phyloP scores from a whole-genome alignment of 352 stramenopile genomes.

The Phytophthora sansomeana region DNA sequence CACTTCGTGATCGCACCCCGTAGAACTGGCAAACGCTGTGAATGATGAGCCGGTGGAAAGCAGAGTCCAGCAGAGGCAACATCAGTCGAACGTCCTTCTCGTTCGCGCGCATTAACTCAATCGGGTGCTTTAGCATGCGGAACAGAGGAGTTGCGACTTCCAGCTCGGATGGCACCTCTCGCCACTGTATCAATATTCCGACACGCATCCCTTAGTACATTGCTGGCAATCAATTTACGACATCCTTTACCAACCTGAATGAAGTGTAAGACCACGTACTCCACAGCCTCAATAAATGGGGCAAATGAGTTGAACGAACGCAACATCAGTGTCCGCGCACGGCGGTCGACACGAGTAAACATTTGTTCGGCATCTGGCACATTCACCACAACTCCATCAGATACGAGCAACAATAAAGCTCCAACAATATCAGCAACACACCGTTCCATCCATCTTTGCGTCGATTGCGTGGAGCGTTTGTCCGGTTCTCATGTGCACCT shows the following conservation, averaged over 20 bases:
- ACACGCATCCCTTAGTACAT: not conserved
- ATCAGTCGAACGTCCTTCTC: constrained; percentile 78
- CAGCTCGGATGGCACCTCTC: constrained; percentile 75
- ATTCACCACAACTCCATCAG: constrained; percentile 2
- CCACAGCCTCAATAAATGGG: constrained; percentile 79
- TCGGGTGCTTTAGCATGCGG: constrained; percentile 67
- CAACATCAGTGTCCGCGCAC: constrained; percentile 71
- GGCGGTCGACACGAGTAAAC: constrained; percentile 78
- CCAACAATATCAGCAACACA: constrained; percentile 29
- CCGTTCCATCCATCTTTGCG: constrained; percentile 81
- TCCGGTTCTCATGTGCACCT: constrained; percentile 38
- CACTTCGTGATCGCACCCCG: constrained; percentile 83
- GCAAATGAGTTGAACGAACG: constrained; percentile 74
- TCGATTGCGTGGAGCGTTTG: constrained; percentile 48
- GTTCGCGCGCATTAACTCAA: constrained; percentile 61
- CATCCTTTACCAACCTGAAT: constrained; percentile 60
- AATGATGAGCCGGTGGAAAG: constrained; percentile 89
- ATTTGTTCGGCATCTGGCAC: constrained; percentile 76
- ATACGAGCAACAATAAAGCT: not conserved
- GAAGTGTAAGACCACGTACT: constrained; percentile 84
- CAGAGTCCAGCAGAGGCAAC: constrained; percentile 79
- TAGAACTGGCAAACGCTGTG: constrained; percentile 92
- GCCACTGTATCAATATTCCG: constrained; percentile 54
- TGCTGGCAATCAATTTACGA: not conserved
- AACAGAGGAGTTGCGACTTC: constrained; percentile 69